Evolutionary conservation across 371 early-diverging fungal genomes (phyloP), one percentile per base, ranked within the genome.

Genomic region (Funneliformis caledonium): DNA sequence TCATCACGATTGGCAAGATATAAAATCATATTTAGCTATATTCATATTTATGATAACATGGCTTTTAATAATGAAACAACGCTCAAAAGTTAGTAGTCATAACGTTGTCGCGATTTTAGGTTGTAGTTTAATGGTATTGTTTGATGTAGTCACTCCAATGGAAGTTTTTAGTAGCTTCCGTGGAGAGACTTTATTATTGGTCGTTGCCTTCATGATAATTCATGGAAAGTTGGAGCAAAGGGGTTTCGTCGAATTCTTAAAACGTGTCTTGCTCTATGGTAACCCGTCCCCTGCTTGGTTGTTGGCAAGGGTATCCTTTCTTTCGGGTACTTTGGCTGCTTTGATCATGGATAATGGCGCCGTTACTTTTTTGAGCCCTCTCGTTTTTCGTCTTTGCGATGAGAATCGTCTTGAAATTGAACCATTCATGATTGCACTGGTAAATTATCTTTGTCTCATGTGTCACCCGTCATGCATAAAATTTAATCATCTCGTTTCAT

Each of bases 191-290:
- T 26, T 81, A 45, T 60, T 81, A 43, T 45, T 78, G 10, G 45
- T 81, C 1, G 26, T 37, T 26, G 82, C 70, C 26, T 70, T 81
- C 31, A 81, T 81, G 82, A 50, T 81, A 56, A 81, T 81, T 11
- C 33, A 70, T 65, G 43, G 52, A 37, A 59, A 61, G 45, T 50
- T 81, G 16, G 78, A 81, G 33, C 70, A 77, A 43, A 78, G 77
- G 43, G 78, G 82, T n/a, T 22, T 76, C 11, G 45, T 9, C 14
- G 43, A 59, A 11, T 43, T 37, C 1, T 70, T 81, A 60, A 48
- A 69, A 19, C 26, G 59, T 22, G 43, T 48, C 26, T 43, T 81
- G 76, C 56, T 78, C 14, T 48, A n/a, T 12, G 78, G 78, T 12
- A 43, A 50, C 31, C 78, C 72, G 45, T 78, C 70, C 26, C 82